Percentiles rank a stretch among this genome's conserved stretches.
phyloP scores from a whole-genome alignment of 2,329 filamentous ascomycete species.

The Cercospora citrullina region DNA sequence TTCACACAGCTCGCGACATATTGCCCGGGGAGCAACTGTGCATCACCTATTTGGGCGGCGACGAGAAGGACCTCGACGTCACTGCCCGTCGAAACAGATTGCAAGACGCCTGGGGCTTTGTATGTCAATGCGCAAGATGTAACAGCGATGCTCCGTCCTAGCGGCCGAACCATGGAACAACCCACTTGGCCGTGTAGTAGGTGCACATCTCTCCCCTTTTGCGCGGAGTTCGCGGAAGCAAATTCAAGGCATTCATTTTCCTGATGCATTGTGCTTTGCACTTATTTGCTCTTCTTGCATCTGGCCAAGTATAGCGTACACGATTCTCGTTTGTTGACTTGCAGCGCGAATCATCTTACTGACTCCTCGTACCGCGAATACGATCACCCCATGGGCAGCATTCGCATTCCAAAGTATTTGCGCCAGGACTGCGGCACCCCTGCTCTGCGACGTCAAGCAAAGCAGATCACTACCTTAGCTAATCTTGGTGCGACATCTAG shows the following conservation, averaged over 20 bases:
- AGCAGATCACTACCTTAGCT: background rate
- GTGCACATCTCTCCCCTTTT: background rate
- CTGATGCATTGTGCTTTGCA: background rate
- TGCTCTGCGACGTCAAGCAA: background rate
- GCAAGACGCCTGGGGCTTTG: conserved; percentile 49
- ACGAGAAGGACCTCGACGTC: conserved; percentile 45
- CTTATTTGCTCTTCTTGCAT: background rate
- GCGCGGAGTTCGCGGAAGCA: background rate
- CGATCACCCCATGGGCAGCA: background rate
- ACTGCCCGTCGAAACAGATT: conserved; percentile 42
- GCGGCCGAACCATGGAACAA: background rate
- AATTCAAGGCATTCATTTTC: background rate
- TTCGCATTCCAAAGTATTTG: background rate
- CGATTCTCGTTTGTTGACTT: background rate
- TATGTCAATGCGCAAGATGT: conserved; percentile 47
- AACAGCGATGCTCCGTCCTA: conserved; percentile 10
- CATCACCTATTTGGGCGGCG: conserved; percentile 52
- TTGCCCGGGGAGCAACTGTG: conserved; percentile 46
- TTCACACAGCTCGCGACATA: conserved; percentile 42
- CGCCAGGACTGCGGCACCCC: background rate
- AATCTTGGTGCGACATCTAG: background rate
- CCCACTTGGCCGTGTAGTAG: background rate
- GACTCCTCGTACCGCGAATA: background rate
- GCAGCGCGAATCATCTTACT: background rate
- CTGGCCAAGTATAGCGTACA: background rate